Base-by-base conservation (phyloP, 495 filamentous ascomycete species). In the Barbatosphaeria neglecta region DNA sequence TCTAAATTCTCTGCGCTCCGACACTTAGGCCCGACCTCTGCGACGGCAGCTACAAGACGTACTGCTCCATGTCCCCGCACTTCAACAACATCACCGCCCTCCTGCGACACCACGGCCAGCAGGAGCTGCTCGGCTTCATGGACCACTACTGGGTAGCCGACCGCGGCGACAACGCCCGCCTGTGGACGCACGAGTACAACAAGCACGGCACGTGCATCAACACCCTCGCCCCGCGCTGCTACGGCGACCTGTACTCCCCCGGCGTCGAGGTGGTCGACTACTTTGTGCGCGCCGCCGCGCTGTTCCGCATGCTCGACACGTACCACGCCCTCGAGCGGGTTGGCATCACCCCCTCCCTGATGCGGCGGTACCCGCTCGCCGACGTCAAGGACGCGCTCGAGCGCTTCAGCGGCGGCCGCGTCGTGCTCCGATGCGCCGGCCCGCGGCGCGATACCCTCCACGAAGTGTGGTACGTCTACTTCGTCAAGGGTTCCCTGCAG, bases 171-270 rank as follows among this genome's bases (percentile, higher is more conserved):
- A 82, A 85, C 52, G 72, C 79, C 41, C 64, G 69, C 22, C 72
- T 94, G 44, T 94, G 87, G 87, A 65, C 84, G 54, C 87, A 93
- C 53, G 87, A 94, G 57, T 95, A 83, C 84, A 79, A 76, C 55
- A 94, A 92, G 56, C 89, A 95, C 55, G 88, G 74, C 13, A 83
- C 81, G 1, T 86, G 82, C 64, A 74, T 86, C 53, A 78, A 76
- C 57, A 86, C 82, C 0, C 70, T 94, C 2, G 73, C 82, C 11
- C 75, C 87, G 0, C 62, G 64, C 39, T 95, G 89, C 69, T 95
- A 93, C 60, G 64, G 61, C 23, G 55, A 60, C 11, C 62, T 67
- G 19, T 87, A 93, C 58, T 61, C 65, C 7, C 51, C 70, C 0
- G 73, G 73, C 20, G 54, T 77, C 25, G 81, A 84, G 51, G 74